Base-by-base conservation (phyloP, 2,329 filamentous ascomycete genomes). In the Pseudogymnoascus sp. region DNA sequence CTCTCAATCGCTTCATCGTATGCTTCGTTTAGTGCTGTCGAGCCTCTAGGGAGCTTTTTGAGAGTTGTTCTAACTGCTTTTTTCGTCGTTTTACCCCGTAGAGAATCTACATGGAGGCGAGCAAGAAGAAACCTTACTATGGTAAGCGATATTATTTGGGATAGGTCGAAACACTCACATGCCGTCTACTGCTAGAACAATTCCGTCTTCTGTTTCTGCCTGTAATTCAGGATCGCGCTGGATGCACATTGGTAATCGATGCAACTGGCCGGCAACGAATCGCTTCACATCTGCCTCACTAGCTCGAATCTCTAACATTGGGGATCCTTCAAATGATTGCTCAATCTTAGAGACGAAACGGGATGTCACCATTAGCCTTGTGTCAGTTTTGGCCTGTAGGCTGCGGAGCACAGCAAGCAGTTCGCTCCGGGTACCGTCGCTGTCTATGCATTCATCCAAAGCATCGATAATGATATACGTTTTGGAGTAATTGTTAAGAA, bases 311-410 rank as follows among this genome's bases (percentile, higher is more conserved):
- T 60, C 10, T 1, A 60, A 39, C 11, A 4, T 4, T 36, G 10
- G 36, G 11, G 8, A 4, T 7, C n/a, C 57, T 14, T 81, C 6
- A 70, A 72, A 4, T 86, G 86, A 70, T 86, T 86, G 68, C 78
- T 83, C 16, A 81, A 84, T 61, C 78, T 83, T 16, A 83, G 84
- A 63, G 80, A 79, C 63, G 75, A 80, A 26, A 14, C 57, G 57
- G 7, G 57, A 37, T 8, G 57, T 60, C 11, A 8, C 31, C 31
- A 60, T 36, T 21, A 60, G 3, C 0, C 36, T 21, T 60, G 21
- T 36, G 21, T 60, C 3, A 3, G 57, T 39, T 0, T 1, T 21
- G 3, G 16, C 3, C 21, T 60, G 57, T 5, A 37, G 1, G 5
- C 0, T 26, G 10, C 21, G 31, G 57, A 60, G 16, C 2, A 5